Evolutionary conservation across 2,329 filamentous ascomycete species (phyloP).

Genomic region (Pseudocercospora pini-densiflorae): DNA sequence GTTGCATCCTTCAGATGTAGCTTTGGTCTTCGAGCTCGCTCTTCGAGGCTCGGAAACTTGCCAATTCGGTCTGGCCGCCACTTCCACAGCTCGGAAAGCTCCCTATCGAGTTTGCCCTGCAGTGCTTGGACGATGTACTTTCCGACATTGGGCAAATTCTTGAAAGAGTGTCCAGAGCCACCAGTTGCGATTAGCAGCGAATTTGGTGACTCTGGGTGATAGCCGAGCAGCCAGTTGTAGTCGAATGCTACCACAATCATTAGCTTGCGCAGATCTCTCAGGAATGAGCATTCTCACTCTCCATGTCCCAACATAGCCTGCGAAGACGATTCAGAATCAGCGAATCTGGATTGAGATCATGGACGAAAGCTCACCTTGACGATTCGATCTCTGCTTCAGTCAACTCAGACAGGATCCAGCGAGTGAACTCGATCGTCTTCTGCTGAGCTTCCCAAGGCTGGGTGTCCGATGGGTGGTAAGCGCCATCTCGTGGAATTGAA

Average conservation of each 20-base stretch:
- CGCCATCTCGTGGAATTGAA: not conserved
- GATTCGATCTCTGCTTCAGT: not conserved
- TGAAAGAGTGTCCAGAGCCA: constrained; percentile 1
- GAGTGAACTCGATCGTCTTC: not conserved
- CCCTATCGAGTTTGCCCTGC: not conserved
- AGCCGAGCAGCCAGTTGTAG: not conserved
- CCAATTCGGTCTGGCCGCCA: not conserved
- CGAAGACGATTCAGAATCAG: no score
- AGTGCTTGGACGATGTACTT: constrained; percentile 41
- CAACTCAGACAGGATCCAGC: not conserved
- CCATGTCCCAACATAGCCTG: constrained; percentile 1
- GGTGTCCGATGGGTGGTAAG: not conserved
- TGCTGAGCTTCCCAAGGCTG: not conserved
- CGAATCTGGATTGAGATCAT: no score
- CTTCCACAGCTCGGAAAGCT: not conserved
- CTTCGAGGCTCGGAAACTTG: not conserved
- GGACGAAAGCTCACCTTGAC: not conserved
- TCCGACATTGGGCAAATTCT: constrained; percentile 31
- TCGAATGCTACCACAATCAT: not conserved
- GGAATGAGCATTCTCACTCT: not conserved
- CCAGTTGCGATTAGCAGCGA: not conserved
- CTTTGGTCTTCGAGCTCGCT: not conserved
- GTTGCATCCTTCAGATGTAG: not conserved
- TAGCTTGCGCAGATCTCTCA: no score
- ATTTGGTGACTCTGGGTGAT: not conserved